Conservation (phyloP, 129 eudicot genomes). For the Scalesia atractyloides region DNA sequence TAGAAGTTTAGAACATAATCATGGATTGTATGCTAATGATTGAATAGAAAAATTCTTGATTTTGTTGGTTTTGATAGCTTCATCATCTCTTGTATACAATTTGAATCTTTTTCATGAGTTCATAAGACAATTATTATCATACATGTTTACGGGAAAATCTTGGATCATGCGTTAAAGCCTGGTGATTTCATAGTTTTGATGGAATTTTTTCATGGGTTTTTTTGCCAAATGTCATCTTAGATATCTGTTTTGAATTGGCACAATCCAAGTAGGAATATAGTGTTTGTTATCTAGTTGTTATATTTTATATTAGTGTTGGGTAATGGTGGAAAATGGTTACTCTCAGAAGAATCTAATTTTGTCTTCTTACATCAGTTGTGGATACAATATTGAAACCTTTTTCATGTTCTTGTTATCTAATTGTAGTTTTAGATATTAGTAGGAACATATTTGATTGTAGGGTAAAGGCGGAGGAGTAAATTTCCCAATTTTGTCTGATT, state of each 20-base stretch:
- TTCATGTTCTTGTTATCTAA: background rate
- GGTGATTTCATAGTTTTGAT: background rate
- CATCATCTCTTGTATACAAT: background rate
- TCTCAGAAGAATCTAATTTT: background rate
- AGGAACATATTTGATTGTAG: background rate
- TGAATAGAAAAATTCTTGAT: background rate
- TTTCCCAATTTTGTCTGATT: background rate
- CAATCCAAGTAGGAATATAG: background rate
- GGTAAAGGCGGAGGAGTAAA: background rate
- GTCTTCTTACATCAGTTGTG: background rate
- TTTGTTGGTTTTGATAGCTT: background rate
- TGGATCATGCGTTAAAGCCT: background rate
- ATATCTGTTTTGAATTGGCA: conserved; percentile 1
- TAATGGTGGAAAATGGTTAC: background rate
- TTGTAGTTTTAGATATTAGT: background rate
- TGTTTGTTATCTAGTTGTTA: conserved; percentile 1
- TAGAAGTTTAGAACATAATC: background rate
- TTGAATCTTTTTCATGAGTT: background rate
- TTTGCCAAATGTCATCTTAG: conserved; percentile 1
- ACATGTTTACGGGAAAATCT: background rate
- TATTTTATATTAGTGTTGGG: background rate
- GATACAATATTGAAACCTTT: conserved; percentile 4
- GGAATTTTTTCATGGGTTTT: conserved; percentile 8
- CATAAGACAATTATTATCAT: background rate
- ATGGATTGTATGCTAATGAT: background rate